Base-by-base conservation (phyloP, 768 basidiomycete genomes). In the Neoboletus subvelutipes region DNA sequence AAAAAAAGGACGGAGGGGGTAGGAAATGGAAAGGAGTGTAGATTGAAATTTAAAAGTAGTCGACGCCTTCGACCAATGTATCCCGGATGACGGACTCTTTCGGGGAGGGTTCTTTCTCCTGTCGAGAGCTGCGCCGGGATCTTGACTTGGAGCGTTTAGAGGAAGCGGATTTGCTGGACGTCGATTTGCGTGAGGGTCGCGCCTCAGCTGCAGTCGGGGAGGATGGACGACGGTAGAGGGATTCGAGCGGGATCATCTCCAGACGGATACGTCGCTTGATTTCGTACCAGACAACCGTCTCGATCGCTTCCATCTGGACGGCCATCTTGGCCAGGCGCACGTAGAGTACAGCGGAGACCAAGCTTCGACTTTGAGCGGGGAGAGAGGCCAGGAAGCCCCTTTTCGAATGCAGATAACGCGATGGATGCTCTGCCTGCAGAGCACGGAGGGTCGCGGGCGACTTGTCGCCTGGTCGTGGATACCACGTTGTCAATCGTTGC, bases 341-440 rank as follows among this genome's bases (percentile, higher is more conserved):
- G 42, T 71, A 72, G 31, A 81, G 60, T 5, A 75, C 66, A 1
- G 65, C 68, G 11, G 66, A 59, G 11, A 75, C 67, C 59, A 74
- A 43, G 20, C 65, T 72, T 24, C 77, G 73, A 36, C 64, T 71
- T 37, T 72, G 72, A 0, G 74, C 66, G 10, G 80, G 72, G 62
- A 82, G 71, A 4, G 57, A 60, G 1, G 63, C 62, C 52, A 78
- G 52, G 53, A 79, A 76, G 20, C 74, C 73, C 28, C 57, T 59
- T 33, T 67, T 59, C 17, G 65, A 62, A 20, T 63, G 67, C 20
- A 77, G 69, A 53, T 76, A 62, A 37, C 62, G 57, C 8, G 75
- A 72, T 22, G 79, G 81, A 57, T 73, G 73, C 46, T 71, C 71
- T 34, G 76, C 77, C 56, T 76, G 75, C 34, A 66, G 55, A n/a